Conservation (phyloP, 73 alveolate genomes). For the Tetrahymena borealis region DNA sequence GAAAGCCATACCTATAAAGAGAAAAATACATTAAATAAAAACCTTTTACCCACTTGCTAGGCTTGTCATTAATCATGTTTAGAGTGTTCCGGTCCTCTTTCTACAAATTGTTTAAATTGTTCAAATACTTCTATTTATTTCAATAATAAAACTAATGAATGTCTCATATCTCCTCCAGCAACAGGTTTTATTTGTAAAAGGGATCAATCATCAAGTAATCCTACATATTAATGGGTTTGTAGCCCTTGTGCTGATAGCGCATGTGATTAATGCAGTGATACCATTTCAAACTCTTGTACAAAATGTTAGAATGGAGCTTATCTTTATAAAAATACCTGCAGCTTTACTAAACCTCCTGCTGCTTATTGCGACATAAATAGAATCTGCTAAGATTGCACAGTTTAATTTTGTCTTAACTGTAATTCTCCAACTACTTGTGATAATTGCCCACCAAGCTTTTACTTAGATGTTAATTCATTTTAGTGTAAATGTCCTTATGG, state of each 20-base stretch:
- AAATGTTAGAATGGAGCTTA: neutral
- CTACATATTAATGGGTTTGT: neutral
- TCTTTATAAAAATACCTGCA: neutral
- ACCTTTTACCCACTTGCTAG: neutral
- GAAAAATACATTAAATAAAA: neutral
- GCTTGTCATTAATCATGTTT: neutral
- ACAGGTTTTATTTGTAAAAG: neutral
- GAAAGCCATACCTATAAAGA: neutral
- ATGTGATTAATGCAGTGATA: neutral
- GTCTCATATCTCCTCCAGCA: neutral
- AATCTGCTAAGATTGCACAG: neutral
- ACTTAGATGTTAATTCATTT: neutral
- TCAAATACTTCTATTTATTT: neutral
- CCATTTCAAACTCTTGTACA: neutral
- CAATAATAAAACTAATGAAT: neutral
- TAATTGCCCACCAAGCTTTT: neutral
- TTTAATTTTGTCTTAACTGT: neutral
- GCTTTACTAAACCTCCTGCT: neutral
- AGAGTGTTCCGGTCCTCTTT: neutral
- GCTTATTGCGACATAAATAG: neutral
- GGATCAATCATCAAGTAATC: no score
- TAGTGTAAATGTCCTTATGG: neutral
- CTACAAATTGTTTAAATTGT: neutral
- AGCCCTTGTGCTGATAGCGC: neutral
- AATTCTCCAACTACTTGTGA: neutral